These are phyloP conservation scores for Aspergillus spinulosporus DNA, from an alignment of 2,329 filamentous ascomycete species.

Conservation along the genomic window DNA sequence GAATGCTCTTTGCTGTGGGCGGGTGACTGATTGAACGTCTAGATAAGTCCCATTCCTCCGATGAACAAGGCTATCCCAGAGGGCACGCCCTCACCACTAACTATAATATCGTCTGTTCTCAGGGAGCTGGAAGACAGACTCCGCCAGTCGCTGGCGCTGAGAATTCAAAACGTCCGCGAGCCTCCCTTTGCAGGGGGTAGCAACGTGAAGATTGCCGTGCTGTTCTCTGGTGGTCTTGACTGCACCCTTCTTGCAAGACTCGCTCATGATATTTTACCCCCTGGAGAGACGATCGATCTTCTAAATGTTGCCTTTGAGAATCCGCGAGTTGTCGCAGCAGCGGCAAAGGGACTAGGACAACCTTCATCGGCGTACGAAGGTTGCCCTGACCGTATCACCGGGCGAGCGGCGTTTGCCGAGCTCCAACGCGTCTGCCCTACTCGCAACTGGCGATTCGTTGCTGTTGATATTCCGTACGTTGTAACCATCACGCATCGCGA, in stretches of 20 bases:
- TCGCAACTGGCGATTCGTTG: conserved; percentile 78
- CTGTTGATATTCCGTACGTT: conserved; percentile 75
- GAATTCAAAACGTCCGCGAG: conserved; percentile 65
- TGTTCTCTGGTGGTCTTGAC: conserved; percentile 94
- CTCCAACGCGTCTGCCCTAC: conserved; percentile 66
- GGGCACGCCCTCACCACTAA: conserved; percentile 32
- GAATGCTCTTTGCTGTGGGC: background rate
- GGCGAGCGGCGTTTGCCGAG: conserved; percentile 76
- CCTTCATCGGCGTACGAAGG: conserved; percentile 63
- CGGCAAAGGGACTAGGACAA: conserved; percentile 44
- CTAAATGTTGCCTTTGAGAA: conserved; percentile 98
- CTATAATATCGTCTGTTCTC: conserved; percentile 53
- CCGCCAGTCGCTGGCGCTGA: conserved; percentile 61
- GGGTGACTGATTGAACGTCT: conserved; percentile 12
- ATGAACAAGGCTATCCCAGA: conserved; percentile 45
- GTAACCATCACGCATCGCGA: conserved; percentile 70
- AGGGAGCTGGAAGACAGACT: conserved; percentile 56
- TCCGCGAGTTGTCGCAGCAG: conserved; percentile 65
- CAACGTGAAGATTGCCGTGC: conserved; percentile 62
- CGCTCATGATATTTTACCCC: conserved; percentile 71
- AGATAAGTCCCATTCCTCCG: conserved; percentile 46
- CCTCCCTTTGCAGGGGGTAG: conserved; percentile 45
- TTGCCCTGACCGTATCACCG: conserved; percentile 89
- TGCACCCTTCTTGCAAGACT: conserved; percentile 85
- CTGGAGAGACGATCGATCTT: conserved; percentile 72